Evolutionary conservation across 2,329 filamentous ascomycete species (phyloP), one percentile per base, ranked within the genome.

Genomic region (Paracorniculantispora psalliotae): DNA sequence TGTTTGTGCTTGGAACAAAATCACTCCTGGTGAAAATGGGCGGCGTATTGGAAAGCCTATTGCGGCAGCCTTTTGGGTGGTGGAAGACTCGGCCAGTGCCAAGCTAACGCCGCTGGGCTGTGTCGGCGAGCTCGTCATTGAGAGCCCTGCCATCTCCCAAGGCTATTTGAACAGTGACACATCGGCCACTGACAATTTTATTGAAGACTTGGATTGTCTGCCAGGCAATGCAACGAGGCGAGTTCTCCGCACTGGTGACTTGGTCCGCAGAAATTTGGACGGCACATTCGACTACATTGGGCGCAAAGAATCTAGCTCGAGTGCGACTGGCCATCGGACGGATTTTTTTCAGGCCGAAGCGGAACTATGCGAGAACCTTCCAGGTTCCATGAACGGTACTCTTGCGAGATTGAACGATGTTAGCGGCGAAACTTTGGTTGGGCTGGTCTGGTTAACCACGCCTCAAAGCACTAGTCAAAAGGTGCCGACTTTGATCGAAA

Each of bases 141-240:
- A 76, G 61, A 78, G 79, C 2, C 79, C 79, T 2, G 75, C 78
- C 26, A 76, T 86, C n/a, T 81, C 80, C 19, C 73, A 77, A 17
- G 81, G 63, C 1, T 64, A 64, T 19, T 6, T 65, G 9, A 60
- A 63, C 4, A 37, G 41, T 13, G 23, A 53, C 2, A n/a, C 39
- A 12, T 52, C 48, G 39, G 59, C 56, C 2, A 28, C 35, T 2
- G 44, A 33, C 7, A 33, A 37, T 4, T 62, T 61, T 15, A 56
- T 59, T 19, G 46, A 57, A 19, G 47, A 54, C 28, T 21, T 61
- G 21, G 26, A 4, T 37, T 55, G 48, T 43, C 30, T 54, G 23
- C 48, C 28, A 1, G 48, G 48, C 21, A 19, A 35, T 9, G 21
- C 28, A 12, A 15, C 48, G 15, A 19, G 48, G 17, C 48, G 48